Conservation (phyloP, 2,329 filamentous ascomycete genomes). For the Cladobotryum protrusum region DNA sequence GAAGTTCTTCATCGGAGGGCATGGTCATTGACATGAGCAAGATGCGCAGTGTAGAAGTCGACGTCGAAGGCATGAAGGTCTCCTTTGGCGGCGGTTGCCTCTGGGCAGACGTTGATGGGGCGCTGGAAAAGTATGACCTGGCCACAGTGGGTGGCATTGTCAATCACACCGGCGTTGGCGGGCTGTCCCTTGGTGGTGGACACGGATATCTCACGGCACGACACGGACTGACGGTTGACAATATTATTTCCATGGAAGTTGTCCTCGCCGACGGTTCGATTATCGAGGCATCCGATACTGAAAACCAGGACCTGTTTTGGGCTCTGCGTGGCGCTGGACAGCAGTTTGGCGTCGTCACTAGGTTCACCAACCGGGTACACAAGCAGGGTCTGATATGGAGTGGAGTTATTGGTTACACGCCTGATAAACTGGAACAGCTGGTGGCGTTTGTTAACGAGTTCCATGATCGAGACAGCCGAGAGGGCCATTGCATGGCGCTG, state of each 20-base stretch:
- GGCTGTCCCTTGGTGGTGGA: slow-evolving; percentile 51
- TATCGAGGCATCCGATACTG: slow-evolving; percentile 31
- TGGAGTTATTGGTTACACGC: slow-evolving; percentile 22
- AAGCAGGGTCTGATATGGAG: slow-evolving; percentile 26
- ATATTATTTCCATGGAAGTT: slow-evolving; percentile 32
- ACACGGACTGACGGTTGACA: slow-evolving; percentile 45
- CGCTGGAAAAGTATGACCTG: slow-evolving; percentile 41
- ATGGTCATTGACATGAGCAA: slow-evolving; percentile 49
- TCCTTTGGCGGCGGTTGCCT: slow-evolving; percentile 43
- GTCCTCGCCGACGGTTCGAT: slow-evolving; percentile 32
- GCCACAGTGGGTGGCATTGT: slow-evolving; percentile 57
- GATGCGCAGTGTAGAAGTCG: slow-evolving; percentile 44
- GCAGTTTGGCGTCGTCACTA: slow-evolving; percentile 37
- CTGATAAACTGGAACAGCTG: slow-evolving; percentile 19
- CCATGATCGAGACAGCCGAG: slow-evolving; percentile 16
- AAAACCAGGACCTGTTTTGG: slow-evolving; percentile 41
- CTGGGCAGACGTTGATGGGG: slow-evolving; percentile 49
- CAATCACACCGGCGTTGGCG: slow-evolving; percentile 56
- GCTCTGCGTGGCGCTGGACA: slow-evolving; percentile 42
- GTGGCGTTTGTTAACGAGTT: slow-evolving; percentile 18
- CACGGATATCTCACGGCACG: slow-evolving; percentile 50
- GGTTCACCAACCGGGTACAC: slow-evolving; percentile 26
- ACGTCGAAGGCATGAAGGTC: slow-evolving; percentile 37
- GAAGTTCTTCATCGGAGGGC: slow-evolving; percentile 41
- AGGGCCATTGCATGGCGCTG: slow-evolving; percentile 15